Evolutionary conservation across 2,329 filamentous ascomycete species (phyloP), one percentile per base, ranked within the genome.

Genomic region (Colletotrichum gigasporum): DNA sequence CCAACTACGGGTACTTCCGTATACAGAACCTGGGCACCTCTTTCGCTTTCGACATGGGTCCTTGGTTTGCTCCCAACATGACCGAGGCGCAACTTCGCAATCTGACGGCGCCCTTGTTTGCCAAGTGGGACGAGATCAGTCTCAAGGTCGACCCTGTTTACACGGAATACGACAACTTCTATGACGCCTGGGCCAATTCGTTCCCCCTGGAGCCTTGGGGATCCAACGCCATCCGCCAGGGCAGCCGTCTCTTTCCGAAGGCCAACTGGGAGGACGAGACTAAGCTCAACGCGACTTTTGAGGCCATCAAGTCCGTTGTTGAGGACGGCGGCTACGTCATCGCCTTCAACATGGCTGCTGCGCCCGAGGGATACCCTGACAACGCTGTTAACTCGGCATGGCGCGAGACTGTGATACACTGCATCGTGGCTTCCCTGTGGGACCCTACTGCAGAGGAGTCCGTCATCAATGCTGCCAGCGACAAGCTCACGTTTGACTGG

Each of bases 371-470:
- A 6, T 63, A 56, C 51, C 74, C 76, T 1, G 75, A 77, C 50
- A 82, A 78, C 12, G 77, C 80, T 5, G 75, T 84, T 37, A 82
- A 82, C 68, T 81, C 83, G 4, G 83, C 82, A 1, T 86, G 83
- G 83, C 76, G 84, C 41, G 73, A 75, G 5, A 75, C 80, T 2
- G 70, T 75, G 1, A 70, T 80, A 67, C 79, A 67, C 26, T 53
- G 75, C 39, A 50, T 41, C 79, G 76, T 73, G 4, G 72, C 69
- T 5, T 70, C 70, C 0, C 45, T 71, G 0, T 8, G 32, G 0
- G 79, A 78, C 20, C 41, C 67, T 0, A 74, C 78, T 0, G 72
- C 80, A 4, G 76, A 81, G 51, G 44, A 70, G 5, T 74, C 75
- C 0, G 73, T 76, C 0, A 68, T 73, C 39, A 66, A 68, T 0